These are phyloP conservation scores for Talaromyces albobiverticillius DNA, from an alignment of 2,329 filamentous ascomycete species.

Conservation along the genomic window DNA sequence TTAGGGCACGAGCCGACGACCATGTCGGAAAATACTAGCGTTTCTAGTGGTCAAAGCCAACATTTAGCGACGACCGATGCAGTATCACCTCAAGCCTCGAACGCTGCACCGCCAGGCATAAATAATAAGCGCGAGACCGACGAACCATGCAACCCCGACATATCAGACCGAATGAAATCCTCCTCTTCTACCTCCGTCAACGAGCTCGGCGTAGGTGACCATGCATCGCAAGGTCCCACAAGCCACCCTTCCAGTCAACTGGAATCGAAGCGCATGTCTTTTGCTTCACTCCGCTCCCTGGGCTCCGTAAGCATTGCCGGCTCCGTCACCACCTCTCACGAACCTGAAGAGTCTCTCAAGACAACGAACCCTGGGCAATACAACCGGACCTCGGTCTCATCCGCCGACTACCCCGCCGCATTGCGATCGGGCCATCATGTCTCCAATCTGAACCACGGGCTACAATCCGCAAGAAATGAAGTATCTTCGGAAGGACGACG, in stretches of 20 bases:
- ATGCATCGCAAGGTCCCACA: conserved; percentile 1
- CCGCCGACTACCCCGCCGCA: conserved; percentile 19
- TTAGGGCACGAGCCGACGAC: conserved; percentile 1
- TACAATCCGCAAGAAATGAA: conserved; percentile 21
- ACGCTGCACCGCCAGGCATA: neutral
- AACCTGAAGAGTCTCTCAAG: conserved; percentile 17
- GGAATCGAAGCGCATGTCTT: conserved; percentile 65
- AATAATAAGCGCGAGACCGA: neutral
- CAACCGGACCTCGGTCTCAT: conserved; percentile 13
- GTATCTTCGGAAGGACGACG: conserved; percentile 24
- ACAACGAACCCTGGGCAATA: conserved; percentile 13
- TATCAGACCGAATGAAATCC: conserved; percentile 4
- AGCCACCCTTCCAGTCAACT: neutral
- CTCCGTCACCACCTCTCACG: conserved; percentile 29
- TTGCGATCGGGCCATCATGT: conserved; percentile 18
- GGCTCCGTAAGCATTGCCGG: conserved; percentile 34
- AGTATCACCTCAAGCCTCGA: neutral
- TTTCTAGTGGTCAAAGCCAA: conserved; percentile 7
- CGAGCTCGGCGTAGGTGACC: conserved; percentile 11
- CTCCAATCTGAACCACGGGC: conserved; percentile 12
- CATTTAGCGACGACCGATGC: conserved; percentile 4
- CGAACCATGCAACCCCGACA: conserved; percentile 5
- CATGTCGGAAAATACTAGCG: conserved; percentile 14
- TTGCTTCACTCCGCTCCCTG: conserved; percentile 68
- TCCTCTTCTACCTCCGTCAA: conserved; percentile 8